Evolutionary conservation across 768 basidiomycete genomes (phyloP).

Genomic region (Tulasnella sp.): DNA sequence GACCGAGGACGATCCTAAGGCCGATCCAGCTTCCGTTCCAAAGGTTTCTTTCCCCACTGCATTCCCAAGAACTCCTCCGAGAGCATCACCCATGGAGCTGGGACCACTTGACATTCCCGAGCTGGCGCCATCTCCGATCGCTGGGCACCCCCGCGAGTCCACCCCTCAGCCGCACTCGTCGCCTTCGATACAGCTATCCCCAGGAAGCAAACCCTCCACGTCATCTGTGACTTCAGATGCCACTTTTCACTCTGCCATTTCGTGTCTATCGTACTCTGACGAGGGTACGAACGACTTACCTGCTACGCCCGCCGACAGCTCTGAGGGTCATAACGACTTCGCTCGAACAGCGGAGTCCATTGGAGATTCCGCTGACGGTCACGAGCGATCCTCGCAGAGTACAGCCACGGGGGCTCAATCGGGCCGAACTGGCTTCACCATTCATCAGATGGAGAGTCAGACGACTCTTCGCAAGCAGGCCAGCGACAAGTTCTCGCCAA

Average conservation of each 20-base stretch:
- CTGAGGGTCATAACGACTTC: constrained; percentile 19
- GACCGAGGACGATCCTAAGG: neutral
- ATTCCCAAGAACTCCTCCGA: neutral
- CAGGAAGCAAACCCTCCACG: constrained; percentile 17
- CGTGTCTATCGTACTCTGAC: constrained; percentile 20
- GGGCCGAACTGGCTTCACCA: neutral
- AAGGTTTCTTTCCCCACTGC: neutral
- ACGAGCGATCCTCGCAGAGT: neutral
- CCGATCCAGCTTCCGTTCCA: neutral
- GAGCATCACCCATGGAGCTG: neutral
- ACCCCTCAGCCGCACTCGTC: neutral
- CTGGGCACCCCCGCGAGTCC: too few relatives aligned
- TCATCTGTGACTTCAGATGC: constrained; percentile 17
- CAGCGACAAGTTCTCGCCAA: constrained; percentile 8
- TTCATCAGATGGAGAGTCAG: constrained; percentile 28
- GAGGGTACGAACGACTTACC: constrained; percentile 20
- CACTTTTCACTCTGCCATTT: constrained; percentile 20
- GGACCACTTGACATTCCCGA: constrained; percentile 3
- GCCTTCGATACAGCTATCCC: constrained; percentile 13
- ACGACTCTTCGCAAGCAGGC: constrained; percentile 25
- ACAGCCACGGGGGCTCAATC: neutral
- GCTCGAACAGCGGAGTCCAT: constrained; percentile 5
- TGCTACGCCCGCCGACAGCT: constrained; percentile 25
- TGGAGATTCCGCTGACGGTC: neutral
- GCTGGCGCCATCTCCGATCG: neutral